Evolutionary conservation across 2,329 filamentous ascomycete genomes (phyloP).

Genomic region (Volutella citrinella): DNA sequence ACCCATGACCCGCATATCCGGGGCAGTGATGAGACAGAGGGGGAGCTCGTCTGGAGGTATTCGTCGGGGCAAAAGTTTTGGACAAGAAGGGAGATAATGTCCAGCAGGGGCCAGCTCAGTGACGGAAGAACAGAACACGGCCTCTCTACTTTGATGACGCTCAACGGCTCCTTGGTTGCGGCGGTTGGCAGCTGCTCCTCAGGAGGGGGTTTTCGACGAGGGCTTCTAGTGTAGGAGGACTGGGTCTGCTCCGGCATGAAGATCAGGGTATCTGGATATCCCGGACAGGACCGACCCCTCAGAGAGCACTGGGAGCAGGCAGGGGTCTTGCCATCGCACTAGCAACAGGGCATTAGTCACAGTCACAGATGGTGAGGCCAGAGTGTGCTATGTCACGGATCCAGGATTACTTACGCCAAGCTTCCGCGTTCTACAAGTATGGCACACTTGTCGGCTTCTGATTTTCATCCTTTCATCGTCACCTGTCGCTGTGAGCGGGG

Average conservation of each 20-base stretch:
- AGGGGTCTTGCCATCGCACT: constrained; percentile 25
- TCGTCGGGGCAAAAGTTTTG: constrained; percentile 18
- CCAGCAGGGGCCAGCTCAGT: constrained; percentile 19
- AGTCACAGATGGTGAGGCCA: neutral
- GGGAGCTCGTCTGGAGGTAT: constrained; percentile 2
- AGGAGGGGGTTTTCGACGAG: neutral
- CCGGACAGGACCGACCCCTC: constrained; percentile 17
- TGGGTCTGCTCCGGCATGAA: constrained; percentile 10
- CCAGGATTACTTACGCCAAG: constrained; percentile 23
- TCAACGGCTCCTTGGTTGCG: neutral
- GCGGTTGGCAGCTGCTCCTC: neutral
- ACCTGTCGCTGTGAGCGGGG: too few species aligned
- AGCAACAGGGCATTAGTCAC: neutral
- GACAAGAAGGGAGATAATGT: constrained; percentile 22
- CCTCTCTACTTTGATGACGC: neutral
- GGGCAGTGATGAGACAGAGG: constrained; percentile 24
- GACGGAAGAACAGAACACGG: neutral
- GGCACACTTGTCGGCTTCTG: constrained; percentile 19
- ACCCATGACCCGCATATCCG: constrained; percentile 40
- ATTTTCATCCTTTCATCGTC: too few species aligned
- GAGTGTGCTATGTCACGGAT: too few species aligned
- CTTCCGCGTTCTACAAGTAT: constrained; percentile 23
- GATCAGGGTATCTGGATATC: constrained; percentile 24
- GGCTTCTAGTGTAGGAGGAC: neutral
- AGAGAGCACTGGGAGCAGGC: constrained; percentile 22